These are phyloP conservation scores for Boechera divaricarpa DNA, from an alignment of 345 rosid species.

Conservation along the genomic window DNA sequence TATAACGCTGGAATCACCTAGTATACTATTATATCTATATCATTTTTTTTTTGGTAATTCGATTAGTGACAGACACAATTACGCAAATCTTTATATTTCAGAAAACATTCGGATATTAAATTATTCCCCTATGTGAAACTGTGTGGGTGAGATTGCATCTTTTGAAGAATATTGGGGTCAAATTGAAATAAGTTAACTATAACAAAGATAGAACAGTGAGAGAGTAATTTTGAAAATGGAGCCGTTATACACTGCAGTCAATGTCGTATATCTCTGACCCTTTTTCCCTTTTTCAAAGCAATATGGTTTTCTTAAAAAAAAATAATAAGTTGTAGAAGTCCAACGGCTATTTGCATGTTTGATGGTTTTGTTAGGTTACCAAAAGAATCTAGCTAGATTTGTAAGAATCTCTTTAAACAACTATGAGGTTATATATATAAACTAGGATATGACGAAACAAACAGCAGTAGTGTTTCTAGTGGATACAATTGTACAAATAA, in stretches of 20 bases:
- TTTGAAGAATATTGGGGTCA: neutral
- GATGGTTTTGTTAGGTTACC: slow-evolving; percentile 6
- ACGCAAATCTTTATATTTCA: neutral
- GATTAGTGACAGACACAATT: too few species aligned
- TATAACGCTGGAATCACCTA: too few species aligned
- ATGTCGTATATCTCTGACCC: slow-evolving; percentile 21
- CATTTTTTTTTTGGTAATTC: too few species aligned
- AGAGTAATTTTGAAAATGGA: slow-evolving; percentile 19
- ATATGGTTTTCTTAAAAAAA: neutral
- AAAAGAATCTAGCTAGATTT: neutral
- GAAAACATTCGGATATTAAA: neutral
- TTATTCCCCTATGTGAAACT: too few species aligned
- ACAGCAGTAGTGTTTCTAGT: too few species aligned
- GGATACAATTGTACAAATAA: neutral
- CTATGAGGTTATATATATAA: too few species aligned
- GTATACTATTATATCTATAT: too few species aligned
- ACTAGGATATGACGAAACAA: neutral
- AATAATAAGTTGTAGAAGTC: neutral
- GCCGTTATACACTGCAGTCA: slow-evolving; percentile 31
- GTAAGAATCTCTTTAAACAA: neutral
- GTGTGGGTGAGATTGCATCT: neutral
- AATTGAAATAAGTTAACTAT: neutral
- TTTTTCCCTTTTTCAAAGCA: slow-evolving; percentile 14
- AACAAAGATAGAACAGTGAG: too few species aligned
- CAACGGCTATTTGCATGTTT: slow-evolving; percentile 27